Percentiles rank a stretch among this genome's conserved stretches.
Evolutionary conservation across 495 filamentous ascomycete genomes (phyloP).

Genomic region (Hypoxylon lenormandii): DNA sequence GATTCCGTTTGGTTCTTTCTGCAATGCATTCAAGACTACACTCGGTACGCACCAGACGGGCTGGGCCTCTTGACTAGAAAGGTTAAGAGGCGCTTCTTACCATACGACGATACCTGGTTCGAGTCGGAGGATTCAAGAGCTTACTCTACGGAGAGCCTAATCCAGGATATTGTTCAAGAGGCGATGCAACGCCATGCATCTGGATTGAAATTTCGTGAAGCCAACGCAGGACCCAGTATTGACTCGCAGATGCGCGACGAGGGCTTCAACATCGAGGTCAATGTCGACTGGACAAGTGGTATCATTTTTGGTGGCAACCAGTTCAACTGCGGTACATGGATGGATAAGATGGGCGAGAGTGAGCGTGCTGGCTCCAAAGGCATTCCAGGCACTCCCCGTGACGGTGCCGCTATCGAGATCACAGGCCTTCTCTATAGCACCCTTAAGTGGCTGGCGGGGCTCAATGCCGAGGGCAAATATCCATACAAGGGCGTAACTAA

Average conservation of each 20-base stretch:
- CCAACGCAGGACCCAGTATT: constrained; percentile 86
- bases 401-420: constrained; percentile 95
- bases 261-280: constrained; percentile 90
- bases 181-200: constrained; percentile 88
- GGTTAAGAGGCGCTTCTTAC: constrained; percentile 87
- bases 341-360: constrained; percentile 99
- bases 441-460: constrained; percentile 77
- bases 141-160: constrained; percentile 81
- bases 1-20: constrained; percentile 98
- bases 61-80: constrained; percentile 77
- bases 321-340: constrained; percentile 97
- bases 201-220: constrained; percentile 91
- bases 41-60: constrained; percentile 82
- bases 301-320: constrained; percentile 95
- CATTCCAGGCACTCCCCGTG: constrained; percentile 92
- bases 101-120: constrained; percentile 96
- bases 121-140: constrained; percentile 80
- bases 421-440: constrained; percentile 91
- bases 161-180: constrained; percentile 92
- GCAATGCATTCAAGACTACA: constrained; percentile 94
- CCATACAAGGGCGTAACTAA: constrained; percentile 76
- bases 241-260: constrained; percentile 93
- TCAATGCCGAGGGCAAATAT: constrained; percentile 75
- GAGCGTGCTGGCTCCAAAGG: constrained; percentile 90
- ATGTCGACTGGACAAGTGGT: constrained; percentile 91